Evolutionary conservation across 2,329 filamentous ascomycete genomes (phyloP), one percentile per base, ranked within the genome.

Genomic region (Verticillium zaregamsianum): DNA sequence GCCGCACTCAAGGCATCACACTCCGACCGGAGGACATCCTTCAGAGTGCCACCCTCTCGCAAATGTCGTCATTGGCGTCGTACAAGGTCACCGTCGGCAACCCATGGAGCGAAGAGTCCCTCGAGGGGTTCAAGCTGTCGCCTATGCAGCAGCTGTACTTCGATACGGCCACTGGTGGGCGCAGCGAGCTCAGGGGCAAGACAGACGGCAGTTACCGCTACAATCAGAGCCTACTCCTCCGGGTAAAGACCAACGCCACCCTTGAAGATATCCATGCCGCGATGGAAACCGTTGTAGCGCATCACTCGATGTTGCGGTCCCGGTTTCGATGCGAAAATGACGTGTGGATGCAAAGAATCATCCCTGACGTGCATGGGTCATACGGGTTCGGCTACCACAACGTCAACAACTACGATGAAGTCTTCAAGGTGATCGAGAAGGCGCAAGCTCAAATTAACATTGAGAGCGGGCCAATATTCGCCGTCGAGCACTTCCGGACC

Each of bases 71-170:
- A 3, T 64, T 76, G 54, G 77, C 76, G 1, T 72, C 67, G 5
- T 70, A 73, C 14, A 71, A 71, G 14, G 72, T 70, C 5, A 67
- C 68, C 11, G 62, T 73, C 55, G 68, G 67, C 3, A 69, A 70
- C 15, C 68, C 70, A 20, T 72, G 73, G 66, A 72, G 70, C 35
- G 77, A 75, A 28, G 67, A 74, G 40, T 68, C 67, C 1, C 61
- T 67, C 9, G 75, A 77, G 23, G 72, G 63, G 35, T 84, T 82
- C 64, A 77, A 78, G 11, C 73, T 85, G 11, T 80, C 82, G 1
- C 78, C 82, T 3, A 84, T 84, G 78, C 82, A 85, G 69, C 78
- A 80, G 60, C 72, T 85, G 4, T 82, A 82, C 66, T 83, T 85
- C 59, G 74, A 80, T 64, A 81, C 80, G 0, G 69, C 73, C 2